Evolutionary conservation across 495 filamentous ascomycete genomes (phyloP), one percentile per base, ranked within the genome.

Genomic region (Trichoderma virens): DNA sequence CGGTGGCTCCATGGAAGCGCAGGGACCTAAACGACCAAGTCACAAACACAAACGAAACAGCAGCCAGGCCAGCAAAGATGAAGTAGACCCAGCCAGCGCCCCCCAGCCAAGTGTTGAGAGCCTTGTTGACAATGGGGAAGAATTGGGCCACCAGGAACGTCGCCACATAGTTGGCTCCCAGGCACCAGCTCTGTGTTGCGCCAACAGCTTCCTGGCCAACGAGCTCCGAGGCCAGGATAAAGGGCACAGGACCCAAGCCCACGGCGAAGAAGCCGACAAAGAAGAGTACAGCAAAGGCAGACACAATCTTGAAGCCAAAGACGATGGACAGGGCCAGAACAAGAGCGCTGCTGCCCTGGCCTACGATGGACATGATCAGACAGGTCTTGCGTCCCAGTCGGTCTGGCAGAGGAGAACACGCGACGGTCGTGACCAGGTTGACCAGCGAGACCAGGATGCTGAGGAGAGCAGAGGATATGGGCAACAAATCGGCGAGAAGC

Each of bases 121-220:
- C 81, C 65, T 85, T 79, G 68, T 96, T 94, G 65, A 94, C 76
- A 47, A 95, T 81, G 0, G 93, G 93, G 81, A 97, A 97, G 74
- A 95, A 93, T 70, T 94, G 91, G 1, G 92, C 91, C 1, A 98
- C 92, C 8, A 92, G 68, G 72, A 96, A 98, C 0, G 95, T 98
- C 1, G 92, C 89, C 30, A 90, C 80, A 84, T 94, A 98, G 75
- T 91, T 98, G 2, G 90, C 89, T 0, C 87, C 90, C 38, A 98
- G 74, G 0, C 88, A 90, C 78, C 89, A 90, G 38, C 85, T 88
- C 74, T 98, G 94, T 5, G 90, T 87, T 0, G 93, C 91, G 0
- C 92, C 93, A 0, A 97, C 91, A 0, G 93, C 93, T 68, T 93
- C 90, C 3, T 90, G 86, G 0, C 87, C 89, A 5, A 97, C 95